Base-by-base conservation (phyloP, 192 early-diverging fungal species). In the Kappamyces sp. region DNA sequence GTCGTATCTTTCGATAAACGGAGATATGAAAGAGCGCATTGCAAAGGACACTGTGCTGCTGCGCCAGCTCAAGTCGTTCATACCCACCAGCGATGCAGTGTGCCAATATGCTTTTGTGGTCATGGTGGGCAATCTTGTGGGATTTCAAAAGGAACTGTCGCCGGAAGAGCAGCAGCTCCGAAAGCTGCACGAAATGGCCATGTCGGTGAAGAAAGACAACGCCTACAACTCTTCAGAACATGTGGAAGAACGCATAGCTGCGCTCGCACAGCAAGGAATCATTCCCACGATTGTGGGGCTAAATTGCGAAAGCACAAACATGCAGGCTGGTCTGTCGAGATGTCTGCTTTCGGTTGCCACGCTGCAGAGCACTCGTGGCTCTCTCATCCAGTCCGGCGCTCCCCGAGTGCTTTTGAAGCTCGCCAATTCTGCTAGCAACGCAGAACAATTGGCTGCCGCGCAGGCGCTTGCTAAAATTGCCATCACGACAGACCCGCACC, bases 401-500 rank as follows among this genome's bases (percentile, higher is more conserved):
- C 36, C 62, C 60, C 30, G 15, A 45, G 5, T 45, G 2, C 42
- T 58, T 12, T 31, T 58, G 2, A 32, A 45, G 9, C 47, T 59
- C 22, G 37, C 60, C 3, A 40, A 38, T 7, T 53, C 54, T 4
- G 4, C 12, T 8, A 55, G 40, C 30, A 34, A 31, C 2, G 12
- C 63, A 52, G 49, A 54, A 57, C 29, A 70, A 75, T 67, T 68
- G 66, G 43, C 78, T 12, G 85, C 89, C 2, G 77, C 86, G 2
- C 91, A 93, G 52, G 87, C 91, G 2, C 67, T 98, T 43, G 95
- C 95, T 9, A 94, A 93, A 58, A 75, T 94, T n/a, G 89, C 88
- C 14, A 93, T 98, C 49, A 90, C 92, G 1, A 80, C 89, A 39
- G 84, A 94, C 43, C 95, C 95, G 4, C 71, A 86, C 40, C 58